These are phyloP conservation scores for Saturnispora galanensis DNA, from an alignment of 805 yeast genomes.

Conservation along the genomic window DNA sequence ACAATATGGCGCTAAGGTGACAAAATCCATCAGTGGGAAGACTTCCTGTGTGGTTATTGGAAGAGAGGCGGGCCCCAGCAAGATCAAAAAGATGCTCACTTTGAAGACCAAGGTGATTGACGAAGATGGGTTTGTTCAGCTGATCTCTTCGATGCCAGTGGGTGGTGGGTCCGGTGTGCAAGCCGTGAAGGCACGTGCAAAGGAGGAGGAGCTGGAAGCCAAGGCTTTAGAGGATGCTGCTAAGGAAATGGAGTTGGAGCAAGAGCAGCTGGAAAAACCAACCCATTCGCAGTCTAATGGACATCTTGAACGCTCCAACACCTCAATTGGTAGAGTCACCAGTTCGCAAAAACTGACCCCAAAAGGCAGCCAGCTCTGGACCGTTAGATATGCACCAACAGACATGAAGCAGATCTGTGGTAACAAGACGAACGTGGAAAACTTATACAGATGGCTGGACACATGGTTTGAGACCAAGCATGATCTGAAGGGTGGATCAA, in stretches of 20 bases:
- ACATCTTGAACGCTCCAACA: neutral
- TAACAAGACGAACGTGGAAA: slow-evolving; percentile 64
- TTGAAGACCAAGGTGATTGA: slow-evolving; percentile 70
- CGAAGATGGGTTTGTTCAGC: slow-evolving; percentile 74
- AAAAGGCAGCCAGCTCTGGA: slow-evolving; percentile 57
- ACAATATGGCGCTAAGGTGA: slow-evolving; percentile 84
- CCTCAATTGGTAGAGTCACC: neutral
- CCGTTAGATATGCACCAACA: slow-evolving; percentile 85
- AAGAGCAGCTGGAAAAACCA: slow-evolving; percentile 18
- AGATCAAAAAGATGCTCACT: slow-evolving; percentile 68
- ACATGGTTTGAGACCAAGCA: slow-evolving; percentile 60
- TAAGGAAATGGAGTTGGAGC: slow-evolving; percentile 16
- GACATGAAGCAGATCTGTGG: slow-evolving; percentile 77
- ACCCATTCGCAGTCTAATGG: neutral
- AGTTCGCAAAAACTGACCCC: slow-evolving; percentile 20
- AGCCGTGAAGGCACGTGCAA: slow-evolving; percentile 64
- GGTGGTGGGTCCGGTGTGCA: slow-evolving; percentile 82
- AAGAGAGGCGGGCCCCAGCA: slow-evolving; percentile 95
- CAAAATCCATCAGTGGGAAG: slow-evolving; percentile 73
- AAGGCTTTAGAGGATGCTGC: slow-evolving; percentile 32
- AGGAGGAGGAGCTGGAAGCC: slow-evolving; percentile 59
- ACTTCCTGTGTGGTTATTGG: slow-evolving; percentile 89
- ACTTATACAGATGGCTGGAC: slow-evolving; percentile 62
- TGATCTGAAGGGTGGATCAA: slow-evolving; percentile 45
- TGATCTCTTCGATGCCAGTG: slow-evolving; percentile 73